Base-by-base conservation (phyloP, 768 basidiomycete genomes). In the Favolaschia claudopus region DNA sequence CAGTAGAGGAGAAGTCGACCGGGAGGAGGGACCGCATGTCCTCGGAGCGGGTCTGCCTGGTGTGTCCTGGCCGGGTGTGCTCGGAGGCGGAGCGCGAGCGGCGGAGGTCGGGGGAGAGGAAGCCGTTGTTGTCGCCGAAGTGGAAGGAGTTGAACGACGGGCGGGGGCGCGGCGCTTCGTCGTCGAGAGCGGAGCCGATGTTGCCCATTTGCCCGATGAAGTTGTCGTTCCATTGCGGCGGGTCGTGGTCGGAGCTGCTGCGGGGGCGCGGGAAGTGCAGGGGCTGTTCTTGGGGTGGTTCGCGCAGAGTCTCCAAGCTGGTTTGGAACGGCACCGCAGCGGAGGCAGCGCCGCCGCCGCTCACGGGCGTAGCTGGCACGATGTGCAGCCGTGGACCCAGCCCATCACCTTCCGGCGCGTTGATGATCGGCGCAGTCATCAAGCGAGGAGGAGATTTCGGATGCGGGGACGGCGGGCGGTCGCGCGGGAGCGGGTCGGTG, bases 281-380 rank as follows among this genome's bases (percentile, higher is more conserved):
- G 47, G 40, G 12, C 32, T 32, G 38, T 22, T 58, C 40, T 52
- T 42, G 47, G 38, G 48, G 45, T 7, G 53, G 45, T n/a, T 22
- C 33, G 33, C 15, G 77, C 46, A 88, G 76, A n/a, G 80, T 79
- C 59, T 80, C 71, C 63, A 83, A 70, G 44, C 79, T 76, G 32
- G 77, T 75, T 63, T 83, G 82, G 77, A 87, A 89, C 34, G 83
- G 79, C 33, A 76, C 80, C 34, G 76, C 70, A 57, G 81, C 78
- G 10, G 75, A 73, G 33, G 76, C 76, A 25, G 76, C 80, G 32
- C 76, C 86, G 20, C 85, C 87, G 39, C 86, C 88, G 58, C 83
- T 84, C 52, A 94, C 80, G 8, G 92, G 92, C 4, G 92, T 94
- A 19, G 92, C 90, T 37, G 92, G 92, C 7, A 93, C 91, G 60